Conservation (phyloP, 2,329 filamentous ascomycete genomes). For the Balansia obtecta region DNA sequence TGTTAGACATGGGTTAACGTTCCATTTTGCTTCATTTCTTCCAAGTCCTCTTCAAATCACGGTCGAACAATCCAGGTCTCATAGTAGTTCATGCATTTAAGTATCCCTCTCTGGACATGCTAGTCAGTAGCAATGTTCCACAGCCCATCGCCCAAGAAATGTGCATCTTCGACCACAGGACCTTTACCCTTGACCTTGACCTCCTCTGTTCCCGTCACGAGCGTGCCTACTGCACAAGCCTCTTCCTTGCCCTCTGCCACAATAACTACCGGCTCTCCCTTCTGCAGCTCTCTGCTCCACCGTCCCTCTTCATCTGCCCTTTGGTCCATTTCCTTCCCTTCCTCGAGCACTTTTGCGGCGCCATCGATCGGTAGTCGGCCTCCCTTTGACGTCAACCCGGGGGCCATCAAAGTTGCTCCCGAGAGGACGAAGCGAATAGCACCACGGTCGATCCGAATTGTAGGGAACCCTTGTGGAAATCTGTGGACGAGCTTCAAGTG, state of each 20-base stretch:
- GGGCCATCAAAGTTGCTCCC: conserved; percentile 92
- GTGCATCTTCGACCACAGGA: conserved; percentile 82
- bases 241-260: conserved; percentile 88
- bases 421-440: conserved; percentile 94
- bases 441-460: conserved; percentile 82
- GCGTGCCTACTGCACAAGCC: conserved; percentile 73
- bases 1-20: background rate
- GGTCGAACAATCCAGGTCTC: background rate
- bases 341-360: conserved; percentile 18
- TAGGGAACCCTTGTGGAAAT: conserved; percentile 74
- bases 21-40: background rate
- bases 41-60: background rate
- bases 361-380: conserved; percentile 58
- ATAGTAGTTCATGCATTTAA: background rate
- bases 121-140: conserved; percentile 59
- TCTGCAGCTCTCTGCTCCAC: conserved; percentile 56
- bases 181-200: conserved; percentile 93
- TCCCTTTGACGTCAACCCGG: conserved; percentile 74
- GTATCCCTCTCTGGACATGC: background rate
- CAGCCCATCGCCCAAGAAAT: conserved; percentile 87
- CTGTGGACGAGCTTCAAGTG: conserved; percentile 83
- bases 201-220: conserved; percentile 79
- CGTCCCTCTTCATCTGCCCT: conserved; percentile 34
- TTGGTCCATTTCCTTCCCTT: conserved; percentile 31
- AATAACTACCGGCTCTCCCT: conserved; percentile 77